phyloP scores from a whole-genome alignment of 768 basidiomycete genomes.

The Russula vinacea region DNA sequence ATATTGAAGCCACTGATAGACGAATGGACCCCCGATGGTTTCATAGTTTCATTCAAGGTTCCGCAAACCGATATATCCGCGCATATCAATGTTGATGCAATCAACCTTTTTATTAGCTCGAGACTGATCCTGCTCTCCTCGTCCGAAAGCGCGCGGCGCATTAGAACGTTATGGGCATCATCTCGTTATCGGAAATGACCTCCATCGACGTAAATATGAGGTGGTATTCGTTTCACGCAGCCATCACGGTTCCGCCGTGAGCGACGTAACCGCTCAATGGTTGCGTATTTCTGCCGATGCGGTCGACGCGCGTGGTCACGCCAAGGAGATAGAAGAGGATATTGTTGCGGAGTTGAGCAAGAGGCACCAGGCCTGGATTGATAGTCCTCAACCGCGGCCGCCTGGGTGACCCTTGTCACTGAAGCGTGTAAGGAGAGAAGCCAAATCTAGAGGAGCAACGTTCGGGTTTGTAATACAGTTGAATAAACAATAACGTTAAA shows the following conservation, averaged over 20 bases:
- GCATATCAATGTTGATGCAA: neutral
- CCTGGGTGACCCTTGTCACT: neutral
- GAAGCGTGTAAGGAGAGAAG: neutral
- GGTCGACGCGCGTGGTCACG: constrained; percentile 34
- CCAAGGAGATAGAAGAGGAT: constrained; percentile 89
- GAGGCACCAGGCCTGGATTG: constrained; percentile 73
- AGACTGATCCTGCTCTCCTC: constrained; percentile 81
- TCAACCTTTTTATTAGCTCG: constrained; percentile 56
- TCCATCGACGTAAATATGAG: constrained; percentile 86
- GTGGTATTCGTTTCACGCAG: constrained; percentile 83
- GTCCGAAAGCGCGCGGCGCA: constrained; percentile 88
- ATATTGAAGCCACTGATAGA: constrained; percentile 89
- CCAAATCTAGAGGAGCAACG: neutral
- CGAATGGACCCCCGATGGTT: constrained; percentile 90
- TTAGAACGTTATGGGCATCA: constrained; percentile 95
- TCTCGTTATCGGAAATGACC: constrained; percentile 93
- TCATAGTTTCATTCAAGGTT: constrained; percentile 97
- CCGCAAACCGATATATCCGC: constrained; percentile 11
- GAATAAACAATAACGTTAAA: neutral
- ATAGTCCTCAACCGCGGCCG: constrained; percentile 1
- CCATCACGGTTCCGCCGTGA: constrained; percentile 28
- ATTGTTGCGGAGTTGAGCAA: constrained; percentile 74
- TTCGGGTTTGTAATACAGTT: neutral
- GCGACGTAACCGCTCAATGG: constrained; percentile 56
- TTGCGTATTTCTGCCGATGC: constrained; percentile 51